Base-by-base conservation (phyloP, 75 land plant species). In the Pseudotsuga menziesii region DNA sequence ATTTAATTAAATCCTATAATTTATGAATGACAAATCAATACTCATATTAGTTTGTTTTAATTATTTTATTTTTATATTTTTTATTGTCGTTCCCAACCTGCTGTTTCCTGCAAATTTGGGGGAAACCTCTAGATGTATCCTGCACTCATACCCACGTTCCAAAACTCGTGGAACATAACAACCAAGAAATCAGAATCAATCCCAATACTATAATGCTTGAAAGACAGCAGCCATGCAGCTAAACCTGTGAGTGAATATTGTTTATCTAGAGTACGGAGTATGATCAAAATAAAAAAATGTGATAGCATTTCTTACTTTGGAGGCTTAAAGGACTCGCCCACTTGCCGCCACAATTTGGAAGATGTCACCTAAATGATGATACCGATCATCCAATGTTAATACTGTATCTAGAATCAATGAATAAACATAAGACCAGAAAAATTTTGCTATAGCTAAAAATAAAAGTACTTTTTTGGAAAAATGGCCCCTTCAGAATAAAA, bases 341-440 rank as follows among this genome's bases (percentile, higher is more conserved):
- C 98, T 85, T 91, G 93, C 52, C 98, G 90, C 98, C 98, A 95
- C 44, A 95, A 78, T 79, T 95, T 95, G 72, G 87, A 78, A 64
- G 84, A 69, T 44, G 98, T 95, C 60, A 95, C 98, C 98, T 96
- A 70, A 57, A 82, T 36, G 11, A 41, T 41, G 20, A 69, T 17
- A 64, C 17, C 29, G 35, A 69, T 41, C n/a, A 14, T 11, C n/a
- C 72, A 69, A 69, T 41, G 48, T 41, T 36, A n/a, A 41, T n/a
- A 20, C 25, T n/a, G 14, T 69, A 39, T n/a, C 41, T n/a, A 67
- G 20, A 67, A 29, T 67, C n/a, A 39, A 39, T 36, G 22, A 32
- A 32, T 39, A 36, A 39, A 67, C 20, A 8, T 2, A 36, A 0
- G 2, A 20, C 48, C 72, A 8, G 11, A 12, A 39, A 5, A 23